Percentiles rank a stretch among this genome's conserved stretches.
Evolutionary conservation across 2,329 filamentous ascomycete species (phyloP).

Genomic region (Pezicula radicicola): DNA sequence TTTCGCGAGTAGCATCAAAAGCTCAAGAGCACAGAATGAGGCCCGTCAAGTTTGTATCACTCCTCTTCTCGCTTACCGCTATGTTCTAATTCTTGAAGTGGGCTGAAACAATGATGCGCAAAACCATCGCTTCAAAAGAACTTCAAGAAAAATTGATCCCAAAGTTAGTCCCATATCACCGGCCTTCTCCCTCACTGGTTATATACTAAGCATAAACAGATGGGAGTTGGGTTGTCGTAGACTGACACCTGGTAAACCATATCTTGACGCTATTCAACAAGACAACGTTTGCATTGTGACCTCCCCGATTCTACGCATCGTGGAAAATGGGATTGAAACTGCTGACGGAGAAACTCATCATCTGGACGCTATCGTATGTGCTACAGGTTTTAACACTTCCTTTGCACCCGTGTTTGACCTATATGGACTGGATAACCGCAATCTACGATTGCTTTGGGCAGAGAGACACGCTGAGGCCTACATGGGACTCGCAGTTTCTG

Average conservation of each 20-base stretch:
- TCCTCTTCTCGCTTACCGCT: background rate
- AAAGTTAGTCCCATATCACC: background rate
- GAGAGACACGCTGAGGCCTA: constrained; percentile 6
- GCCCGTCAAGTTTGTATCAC: background rate
- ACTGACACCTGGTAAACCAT: constrained; percentile 10
- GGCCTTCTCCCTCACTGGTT: background rate
- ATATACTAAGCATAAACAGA: background rate
- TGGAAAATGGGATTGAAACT: background rate
- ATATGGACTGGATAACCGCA: constrained; percentile 4
- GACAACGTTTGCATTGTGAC: background rate
- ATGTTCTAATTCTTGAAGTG: background rate
- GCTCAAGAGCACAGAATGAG: background rate
- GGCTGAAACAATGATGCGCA: background rate
- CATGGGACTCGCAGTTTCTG: constrained; percentile 6
- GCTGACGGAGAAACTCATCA: constrained; percentile 2
- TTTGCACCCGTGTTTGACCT: constrained; percentile 13
- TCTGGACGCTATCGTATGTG: constrained; percentile 29
- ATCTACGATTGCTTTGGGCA: constrained; percentile 9
- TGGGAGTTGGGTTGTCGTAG: background rate
- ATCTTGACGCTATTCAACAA: constrained; percentile 1
- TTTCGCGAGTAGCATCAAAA: background rate
- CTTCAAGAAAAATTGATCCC: background rate
- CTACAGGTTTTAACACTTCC: constrained; percentile 24
- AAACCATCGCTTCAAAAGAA: background rate
- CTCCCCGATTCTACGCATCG: background rate